A percentile compares a stretch with the other conserved stretches of the same genome.
phyloP scores from a whole-genome alignment of 257 asterid species.

The Solanum peruvianum region DNA sequence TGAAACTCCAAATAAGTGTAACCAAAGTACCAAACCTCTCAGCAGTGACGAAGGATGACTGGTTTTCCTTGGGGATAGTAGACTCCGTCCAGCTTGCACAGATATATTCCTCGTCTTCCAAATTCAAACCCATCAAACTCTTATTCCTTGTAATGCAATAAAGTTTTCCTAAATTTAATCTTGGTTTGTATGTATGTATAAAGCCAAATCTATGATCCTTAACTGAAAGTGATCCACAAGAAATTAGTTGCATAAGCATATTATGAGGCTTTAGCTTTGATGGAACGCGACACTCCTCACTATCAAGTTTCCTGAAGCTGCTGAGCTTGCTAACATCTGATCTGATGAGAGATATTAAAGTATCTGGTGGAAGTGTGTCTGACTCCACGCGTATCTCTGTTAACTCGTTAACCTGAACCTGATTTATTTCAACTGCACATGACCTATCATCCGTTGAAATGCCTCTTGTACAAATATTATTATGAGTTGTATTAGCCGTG shows the following conservation, averaged over 20 bases:
- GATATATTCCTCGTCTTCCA: slow-evolving; percentile 80
- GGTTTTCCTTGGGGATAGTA: slow-evolving; percentile 39
- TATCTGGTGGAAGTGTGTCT: slow-evolving; percentile 64
- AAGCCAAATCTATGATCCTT: slow-evolving; percentile 78
- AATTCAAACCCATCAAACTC: slow-evolving; percentile 39
- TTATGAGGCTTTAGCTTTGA: slow-evolving; percentile 64
- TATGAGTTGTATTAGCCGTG: slow-evolving; percentile 11
- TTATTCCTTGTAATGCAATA: slow-evolving; percentile 64
- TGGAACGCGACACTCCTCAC: slow-evolving; percentile 35
- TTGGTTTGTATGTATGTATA: slow-evolving; percentile 67
- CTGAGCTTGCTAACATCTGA: slow-evolving; percentile 69
- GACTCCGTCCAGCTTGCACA: slow-evolving; percentile 83
- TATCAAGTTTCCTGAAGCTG: slow-evolving; percentile 51
- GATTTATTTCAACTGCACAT: slow-evolving; percentile 14
- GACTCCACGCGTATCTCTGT: slow-evolving; percentile 33
- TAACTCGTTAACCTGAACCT: slow-evolving; percentile 18
- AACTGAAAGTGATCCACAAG: slow-evolving; percentile 86
- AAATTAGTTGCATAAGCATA: slow-evolving; percentile 75
- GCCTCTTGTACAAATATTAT: no score
- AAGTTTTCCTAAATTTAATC: slow-evolving; percentile 68
- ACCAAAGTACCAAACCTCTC: slow-evolving; percentile 40
- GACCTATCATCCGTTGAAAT: slow-evolving; percentile 35
- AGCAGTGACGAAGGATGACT: slow-evolving; percentile 62
- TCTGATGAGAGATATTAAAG: slow-evolving; percentile 77
- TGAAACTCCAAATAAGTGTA: background rate